A percentile compares a stretch with the other conserved stretches of the same genome.
Conservation (phyloP, 495 filamentous ascomycete genomes). For the Glonium stellatum region DNA sequence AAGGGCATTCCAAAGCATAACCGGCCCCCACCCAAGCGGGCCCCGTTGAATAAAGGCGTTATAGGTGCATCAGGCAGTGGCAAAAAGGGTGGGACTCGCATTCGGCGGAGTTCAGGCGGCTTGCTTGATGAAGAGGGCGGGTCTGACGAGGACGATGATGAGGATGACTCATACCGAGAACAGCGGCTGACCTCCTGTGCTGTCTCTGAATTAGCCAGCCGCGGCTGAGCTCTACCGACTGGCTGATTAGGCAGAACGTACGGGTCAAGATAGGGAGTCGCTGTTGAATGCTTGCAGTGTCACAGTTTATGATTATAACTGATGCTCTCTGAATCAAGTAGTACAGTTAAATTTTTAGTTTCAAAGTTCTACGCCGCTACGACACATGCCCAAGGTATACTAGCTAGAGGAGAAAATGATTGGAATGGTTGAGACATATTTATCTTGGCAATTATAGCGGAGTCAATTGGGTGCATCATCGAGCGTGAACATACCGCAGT, state of each 20-base stretch:
- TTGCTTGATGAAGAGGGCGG: constrained; percentile 41
- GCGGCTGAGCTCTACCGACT: constrained; percentile 9
- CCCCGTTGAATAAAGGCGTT: constrained; percentile 29
- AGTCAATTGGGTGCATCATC: not conserved
- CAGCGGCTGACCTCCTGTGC: constrained; percentile 42
- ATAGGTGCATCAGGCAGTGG: constrained; percentile 39
- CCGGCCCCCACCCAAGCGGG: constrained; percentile 35
- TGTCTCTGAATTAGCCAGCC: not conserved
- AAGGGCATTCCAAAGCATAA: constrained; percentile 47
- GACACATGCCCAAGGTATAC: not conserved
- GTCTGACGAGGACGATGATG: constrained; percentile 47
- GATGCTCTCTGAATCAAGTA: not conserved
- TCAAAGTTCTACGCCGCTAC: not conserved
- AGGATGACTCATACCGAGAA: constrained; percentile 36
- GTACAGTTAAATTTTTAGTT: not conserved
- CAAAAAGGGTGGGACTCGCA: constrained; percentile 33
- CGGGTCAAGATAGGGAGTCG: constrained; percentile 45
- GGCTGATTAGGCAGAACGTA: constrained; percentile 14
- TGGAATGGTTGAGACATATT: no score
- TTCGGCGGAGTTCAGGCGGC: constrained; percentile 28
- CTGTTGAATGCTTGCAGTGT: constrained; percentile 19
- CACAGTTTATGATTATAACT: not conserved
- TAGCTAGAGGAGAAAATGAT: no score
- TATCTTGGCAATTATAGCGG: no score
- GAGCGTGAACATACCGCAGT: not conserved